Evolutionary conservation across 1,139 yeast genomes (phyloP), one percentile per base, ranked within the genome.

Genomic region (Geotrichum europaeum): DNA sequence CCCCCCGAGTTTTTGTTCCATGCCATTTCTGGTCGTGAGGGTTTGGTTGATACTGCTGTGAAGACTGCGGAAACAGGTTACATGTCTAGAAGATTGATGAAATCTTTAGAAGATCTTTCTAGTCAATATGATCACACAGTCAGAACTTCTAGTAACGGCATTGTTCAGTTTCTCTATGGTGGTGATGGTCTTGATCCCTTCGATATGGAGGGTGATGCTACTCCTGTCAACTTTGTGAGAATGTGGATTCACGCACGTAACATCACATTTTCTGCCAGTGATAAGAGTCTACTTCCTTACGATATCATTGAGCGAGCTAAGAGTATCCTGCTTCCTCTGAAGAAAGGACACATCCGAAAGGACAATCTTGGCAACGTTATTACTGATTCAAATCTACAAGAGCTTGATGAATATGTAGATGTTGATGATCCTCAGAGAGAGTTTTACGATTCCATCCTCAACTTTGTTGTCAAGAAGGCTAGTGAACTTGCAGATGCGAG

Each of bases 11-110:
- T 95, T 74, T 79, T 95, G 67, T 95, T 94, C 81, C 99, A 95
- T 74, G 98, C 99, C 65, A 95, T 95, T 76, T 94, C 99, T 6
- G 99, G 99, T 74, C 89, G 99, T 81, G 99, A 95, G 81, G 99
- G 99, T 75, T 80, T 95, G 75, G 99, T 95, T 60, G 99, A 95
- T 80, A 95, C 99, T 18, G 99, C 98, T 7, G 99, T 95, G 61
- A 95, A 95, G 73, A 95, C 99, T 36, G 99, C 99, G 2, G 99
- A 95, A 75, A 95, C 99, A 7, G 99, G 99, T 73, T 95, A 95
- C 76, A 95, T 94, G 96, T 94, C 99, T 20, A 89, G 99, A 77
- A 86, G 99, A 76, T 82, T 95, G 75, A 95, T 95, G 99, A 95
- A 95, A 73, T 94, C 98, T 3, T 79, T 95, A 67, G 99, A 95